Evolutionary conservation across 1,139 yeast species (phyloP), one percentile per base, ranked within the genome.

Genomic region (Wickerhamomyces sp.): DNA sequence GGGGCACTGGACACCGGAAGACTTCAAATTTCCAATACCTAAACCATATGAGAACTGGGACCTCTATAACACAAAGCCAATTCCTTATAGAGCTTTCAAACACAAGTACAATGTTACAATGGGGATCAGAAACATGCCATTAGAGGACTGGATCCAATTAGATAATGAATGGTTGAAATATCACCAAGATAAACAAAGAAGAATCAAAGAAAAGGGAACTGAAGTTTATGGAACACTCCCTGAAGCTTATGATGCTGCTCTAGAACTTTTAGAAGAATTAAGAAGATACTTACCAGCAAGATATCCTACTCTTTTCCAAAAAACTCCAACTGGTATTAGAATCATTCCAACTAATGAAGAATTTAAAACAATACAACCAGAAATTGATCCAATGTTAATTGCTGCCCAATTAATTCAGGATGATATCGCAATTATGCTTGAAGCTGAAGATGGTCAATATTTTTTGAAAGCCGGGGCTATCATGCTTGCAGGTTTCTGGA

Each of bases 361-460:
- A 12, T 70, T 67, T 45, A 40, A 48, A 29, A 39, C 46, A 2
- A 35, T 40, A 5, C 52, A 60, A 16, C 61, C 61, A 40, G 58
- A 58, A 31, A 71, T 68, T 43, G 83, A 79, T 53, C 87, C 86
- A 16, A 71, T 74, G 68, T 61, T 68, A 30, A 74, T 78, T 49
- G 78, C 78, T 9, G 72, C 82, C 4, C 68, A 70, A 48, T 64
- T 79, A 55, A 60, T 74, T n/a, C 87, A 81, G 58, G 87, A 81
- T 57, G 87, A 81, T 57, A 57, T 79, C 40, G 87, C 87, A 1
- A 66, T 81, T 18, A 76, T 81, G 82, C 61, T 78, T 42, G 86
- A 79, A 53, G 66, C 68, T 41, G 68, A 66, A 29, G 68, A 76
- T 30, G 85, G 84, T 7, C 68, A 70, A 38, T 79, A 78, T 53